These are phyloP conservation scores for Paramecium biaurelia DNA, from an alignment of 73 alveolate genomes.

Conservation along the genomic window DNA sequence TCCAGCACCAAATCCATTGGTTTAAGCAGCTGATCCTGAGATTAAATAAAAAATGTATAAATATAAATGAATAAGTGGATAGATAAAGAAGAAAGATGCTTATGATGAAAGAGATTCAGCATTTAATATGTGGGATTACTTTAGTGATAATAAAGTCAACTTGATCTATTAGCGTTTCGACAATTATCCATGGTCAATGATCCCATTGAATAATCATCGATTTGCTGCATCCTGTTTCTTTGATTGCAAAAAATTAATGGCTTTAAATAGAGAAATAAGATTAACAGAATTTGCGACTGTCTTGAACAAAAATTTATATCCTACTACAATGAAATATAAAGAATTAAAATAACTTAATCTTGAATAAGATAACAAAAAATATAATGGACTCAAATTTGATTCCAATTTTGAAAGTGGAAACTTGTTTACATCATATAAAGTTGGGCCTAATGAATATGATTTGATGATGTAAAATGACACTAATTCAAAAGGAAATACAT, in stretches of 20 bases:
- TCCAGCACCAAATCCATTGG: not conserved
- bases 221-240: not conserved
- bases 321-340: not conserved
- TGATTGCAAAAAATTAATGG: not conserved
- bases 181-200: not conserved
- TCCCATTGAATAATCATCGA: constrained; percentile 14
- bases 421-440: constrained; percentile 32
- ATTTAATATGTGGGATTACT: not conserved
- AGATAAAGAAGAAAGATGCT: not conserved
- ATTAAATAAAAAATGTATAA: not conserved
- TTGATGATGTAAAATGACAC: constrained; percentile 62
- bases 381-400: constrained; percentile 43
- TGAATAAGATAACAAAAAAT: constrained; percentile 8
- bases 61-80: not conserved
- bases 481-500: constrained; percentile 67
- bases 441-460: constrained; percentile 64
- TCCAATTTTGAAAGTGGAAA: constrained; percentile 66
- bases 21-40: not conserved
- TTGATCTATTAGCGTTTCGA: not conserved
- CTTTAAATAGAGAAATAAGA: not conserved
- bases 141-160: not conserved
- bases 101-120: not conserved
- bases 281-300: not conserved
- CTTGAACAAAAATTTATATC: not conserved
- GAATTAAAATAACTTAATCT: not conserved